Base-by-base conservation (phyloP, 768 basidiomycete species). In the Clavaria fumosa region DNA sequence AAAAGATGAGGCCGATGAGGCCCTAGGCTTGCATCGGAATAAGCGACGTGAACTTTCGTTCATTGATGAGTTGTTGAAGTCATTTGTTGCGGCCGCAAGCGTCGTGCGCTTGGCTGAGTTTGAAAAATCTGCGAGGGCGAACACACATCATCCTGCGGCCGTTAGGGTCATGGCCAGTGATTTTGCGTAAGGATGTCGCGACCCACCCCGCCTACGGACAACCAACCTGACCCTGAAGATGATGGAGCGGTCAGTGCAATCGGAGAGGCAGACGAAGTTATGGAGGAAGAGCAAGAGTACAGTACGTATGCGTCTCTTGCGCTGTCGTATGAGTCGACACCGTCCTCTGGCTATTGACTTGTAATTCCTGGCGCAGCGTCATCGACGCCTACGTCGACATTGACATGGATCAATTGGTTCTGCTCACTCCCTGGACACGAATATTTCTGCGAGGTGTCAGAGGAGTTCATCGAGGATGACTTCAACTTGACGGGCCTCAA, bases 391-490 rank as follows among this genome's bases (percentile, higher is more conserved):
- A 89, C 85, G 43, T 89, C 84, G 38, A 85, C 84, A 23, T 64
- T 91, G 43, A 93, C 88, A 40, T 93, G 88, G 88, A 91, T 91
- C 52, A 83, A 77, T 51, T 90, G 88, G 88, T 93, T 90, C 62
- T 91, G 88, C 56, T 86, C 86, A 27, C 63, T 93, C 35, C 88
- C 88, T 7, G 85, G 85, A 30, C 91, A 96, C 58, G 91, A 96
- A 60, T 96, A 95, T 64, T 96, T 95, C 55, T 91, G 88, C 58
- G 91, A 95, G 62, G 91, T 96, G 33, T 79, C 86, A 41, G 91
- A 95, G 54, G 95, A 99, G 55, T 99, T 97, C 59, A 97, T 99
- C 56, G 89, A 97, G 56, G 95, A 99, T 60, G 88, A 97, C 54
- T 99, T 99, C 65, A 99, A 99, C 62, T 66, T 99, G 26, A 99